Percentiles rank a stretch among this genome's conserved stretches.
These are phyloP conservation scores for Colletotrichum graminicola DNA, from an alignment of 2,329 filamentous ascomycete species.

Conservation along the genomic window DNA sequence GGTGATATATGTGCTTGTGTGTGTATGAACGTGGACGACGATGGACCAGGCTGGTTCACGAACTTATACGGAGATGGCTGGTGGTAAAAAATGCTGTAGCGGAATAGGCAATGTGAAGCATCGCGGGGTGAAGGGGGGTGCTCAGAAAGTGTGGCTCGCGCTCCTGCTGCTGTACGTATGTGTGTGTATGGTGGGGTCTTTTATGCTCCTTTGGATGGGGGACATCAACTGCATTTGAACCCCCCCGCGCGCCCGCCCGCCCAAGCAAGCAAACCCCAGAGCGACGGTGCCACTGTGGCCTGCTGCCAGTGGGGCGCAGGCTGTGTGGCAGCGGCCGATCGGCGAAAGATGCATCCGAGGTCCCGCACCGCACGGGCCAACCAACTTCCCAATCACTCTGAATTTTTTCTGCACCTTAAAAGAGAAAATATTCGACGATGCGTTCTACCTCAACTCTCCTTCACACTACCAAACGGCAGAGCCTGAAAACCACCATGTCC, in stretches of 20 bases:
- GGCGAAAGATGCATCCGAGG: conserved; percentile 36
- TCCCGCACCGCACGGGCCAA: conserved; percentile 34
- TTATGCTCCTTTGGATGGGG: conserved; percentile 37
- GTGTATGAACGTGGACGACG: neutral
- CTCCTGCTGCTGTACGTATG: neutral
- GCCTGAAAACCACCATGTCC: conserved; percentile 24
- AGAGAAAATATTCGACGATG: conserved; percentile 11
- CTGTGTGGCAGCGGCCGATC: conserved; percentile 5
- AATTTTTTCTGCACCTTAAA: conserved; percentile 36
- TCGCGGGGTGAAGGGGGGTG: conserved; percentile 2
- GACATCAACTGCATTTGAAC: conserved; percentile 40
- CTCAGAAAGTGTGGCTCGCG: conserved; percentile 24
- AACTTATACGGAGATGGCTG: conserved; percentile 23
- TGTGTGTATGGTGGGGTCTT: conserved; percentile 33
- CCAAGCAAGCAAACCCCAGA: neutral
- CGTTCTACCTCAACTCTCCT: neutral
- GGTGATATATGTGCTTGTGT: neutral
- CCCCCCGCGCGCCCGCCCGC: neutral
- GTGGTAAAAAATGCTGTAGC: conserved; percentile 16
- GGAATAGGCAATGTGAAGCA: conserved; percentile 29
- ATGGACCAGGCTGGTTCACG: neutral
- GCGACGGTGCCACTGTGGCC: conserved; percentile 16
- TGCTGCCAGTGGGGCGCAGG: neutral
- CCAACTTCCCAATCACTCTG: conserved; percentile 36
- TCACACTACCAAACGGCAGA: conserved; percentile 34